These are phyloP conservation scores for Neofusicoccum sp. DNA, from an alignment of 2,329 filamentous ascomycete species.

Conservation along the genomic window DNA sequence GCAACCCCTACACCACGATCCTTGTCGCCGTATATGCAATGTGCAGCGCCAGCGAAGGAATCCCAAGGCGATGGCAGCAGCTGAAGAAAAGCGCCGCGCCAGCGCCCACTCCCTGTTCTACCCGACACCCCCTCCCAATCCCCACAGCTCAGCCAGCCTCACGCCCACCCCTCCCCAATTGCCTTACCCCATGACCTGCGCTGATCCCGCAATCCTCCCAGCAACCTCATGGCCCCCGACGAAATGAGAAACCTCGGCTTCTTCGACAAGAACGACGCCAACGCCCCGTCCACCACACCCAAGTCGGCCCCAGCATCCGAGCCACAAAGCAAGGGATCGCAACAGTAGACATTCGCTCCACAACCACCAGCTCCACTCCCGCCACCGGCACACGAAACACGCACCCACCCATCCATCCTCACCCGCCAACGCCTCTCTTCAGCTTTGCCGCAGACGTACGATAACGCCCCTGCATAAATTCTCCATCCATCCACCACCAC, in stretches of 20 bases:
- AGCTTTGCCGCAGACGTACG: conserved; percentile 12
- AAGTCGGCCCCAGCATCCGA: not conserved
- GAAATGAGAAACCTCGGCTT: conserved; percentile 95
- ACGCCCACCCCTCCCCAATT: not conserved
- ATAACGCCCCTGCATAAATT: conserved; percentile 16
- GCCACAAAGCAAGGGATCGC: conserved; percentile 16
- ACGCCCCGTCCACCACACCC: not conserved
- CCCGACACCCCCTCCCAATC: not conserved
- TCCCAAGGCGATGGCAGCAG: not conserved
- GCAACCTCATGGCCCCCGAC: conserved; percentile 94
- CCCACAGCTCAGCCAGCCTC: not conserved
- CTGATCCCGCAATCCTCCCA: conserved; percentile 36
- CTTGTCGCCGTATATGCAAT: not conserved
- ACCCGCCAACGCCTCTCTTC: not conserved
- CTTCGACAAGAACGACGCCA: conserved; percentile 49
- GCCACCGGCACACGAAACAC: conserved; percentile 15
- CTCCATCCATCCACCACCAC: not conserved
- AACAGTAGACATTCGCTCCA: not conserved
- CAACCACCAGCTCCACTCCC: not conserved
- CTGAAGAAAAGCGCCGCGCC: not conserved
- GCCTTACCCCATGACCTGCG: not conserved
- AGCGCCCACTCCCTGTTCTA: not conserved
- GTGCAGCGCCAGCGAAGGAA: not conserved
- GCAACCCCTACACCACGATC: not conserved
- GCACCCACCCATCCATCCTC: not conserved